Evolutionary conservation across 1,284 basidiomycete species (phyloP).

Genomic region (Puccinia triticina): DNA sequence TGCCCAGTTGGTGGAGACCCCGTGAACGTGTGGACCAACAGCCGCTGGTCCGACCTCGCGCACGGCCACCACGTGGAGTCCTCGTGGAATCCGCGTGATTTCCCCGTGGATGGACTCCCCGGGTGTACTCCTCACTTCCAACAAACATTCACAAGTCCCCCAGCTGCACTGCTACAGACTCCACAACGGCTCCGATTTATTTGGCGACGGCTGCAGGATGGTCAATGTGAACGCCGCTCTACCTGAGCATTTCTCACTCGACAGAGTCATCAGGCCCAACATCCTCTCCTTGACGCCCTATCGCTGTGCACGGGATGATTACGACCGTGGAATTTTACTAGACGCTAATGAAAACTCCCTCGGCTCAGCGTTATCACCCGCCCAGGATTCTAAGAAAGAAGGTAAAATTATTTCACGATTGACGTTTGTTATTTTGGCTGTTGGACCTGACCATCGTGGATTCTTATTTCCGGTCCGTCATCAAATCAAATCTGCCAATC

Average conservation of each 20-base stretch:
- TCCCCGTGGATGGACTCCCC: no score
- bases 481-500: conserved; percentile 11
- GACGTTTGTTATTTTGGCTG: background rate
- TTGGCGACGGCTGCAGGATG: no score
- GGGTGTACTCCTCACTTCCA: no score
- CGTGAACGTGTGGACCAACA: no score
- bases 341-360: conserved; percentile 97
- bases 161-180: no score
- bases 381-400: conserved; percentile 45
- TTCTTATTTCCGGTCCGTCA: conserved; percentile 44
- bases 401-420: background rate
- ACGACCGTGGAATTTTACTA: conserved; percentile 86
- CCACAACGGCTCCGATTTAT: no score
- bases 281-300: conserved; percentile 91
- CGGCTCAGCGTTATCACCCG: conserved; percentile 70
- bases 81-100: no score
- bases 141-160: no score
- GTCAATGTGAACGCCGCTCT: background rate
- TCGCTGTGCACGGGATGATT: conserved; percentile 94
- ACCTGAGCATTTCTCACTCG: conserved; percentile 19
- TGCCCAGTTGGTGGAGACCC: no score
- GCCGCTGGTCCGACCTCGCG: no score
- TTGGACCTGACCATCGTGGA: background rate
- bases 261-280: conserved; percentile 76
- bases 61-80: no score